Evolutionary conservation across 345 rosid species (phyloP).

Genomic region (Lagerstroemia speciosa): DNA sequence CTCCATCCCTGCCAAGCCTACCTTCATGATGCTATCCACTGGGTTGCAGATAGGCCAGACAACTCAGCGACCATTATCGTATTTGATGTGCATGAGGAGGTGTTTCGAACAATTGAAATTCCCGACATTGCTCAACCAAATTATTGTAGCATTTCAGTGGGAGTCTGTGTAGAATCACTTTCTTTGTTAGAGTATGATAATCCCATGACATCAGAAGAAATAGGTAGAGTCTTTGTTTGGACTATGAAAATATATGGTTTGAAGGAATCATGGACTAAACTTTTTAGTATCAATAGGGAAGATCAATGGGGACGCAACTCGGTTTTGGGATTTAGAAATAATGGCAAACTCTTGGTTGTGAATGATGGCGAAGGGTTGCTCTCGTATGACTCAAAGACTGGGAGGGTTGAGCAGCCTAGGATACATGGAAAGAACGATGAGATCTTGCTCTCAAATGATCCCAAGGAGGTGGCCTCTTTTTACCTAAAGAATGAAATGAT

Average conservation of each 20-base stretch:
- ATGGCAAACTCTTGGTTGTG: slow-evolving; percentile 16
- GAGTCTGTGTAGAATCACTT: slow-evolving; percentile 4
- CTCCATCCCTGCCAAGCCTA: slow-evolving; percentile 12
- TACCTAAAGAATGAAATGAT: too few species aligned
- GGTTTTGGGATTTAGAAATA: slow-evolving; percentile 18
- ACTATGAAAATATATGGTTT: slow-evolving; percentile 18
- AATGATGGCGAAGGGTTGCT: slow-evolving; percentile 14
- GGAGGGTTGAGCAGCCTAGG: slow-evolving; percentile 5
- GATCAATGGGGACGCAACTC: slow-evolving; percentile 4
- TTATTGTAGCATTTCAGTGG: slow-evolving; percentile 12
- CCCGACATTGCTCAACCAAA: slow-evolving; percentile 13
- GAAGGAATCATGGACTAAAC: slow-evolving; percentile 20
- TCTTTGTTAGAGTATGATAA: slow-evolving; percentile 16
- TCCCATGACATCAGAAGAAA: too few species aligned
- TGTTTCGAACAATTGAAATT: slow-evolving; percentile 17
- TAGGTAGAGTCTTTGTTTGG: slow-evolving; percentile 28
- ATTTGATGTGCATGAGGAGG: slow-evolving; percentile 17
- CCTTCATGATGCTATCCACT: slow-evolving; percentile 26
- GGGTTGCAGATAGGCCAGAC: slow-evolving; percentile 22
- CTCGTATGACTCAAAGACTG: slow-evolving; percentile 9
- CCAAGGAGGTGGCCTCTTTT: too few species aligned
- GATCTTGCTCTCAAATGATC: too few species aligned
- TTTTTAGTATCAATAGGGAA: slow-evolving; percentile 8
- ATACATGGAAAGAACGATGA: too few species aligned
- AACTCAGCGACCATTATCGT: slow-evolving; percentile 5